Conservation (phyloP, 2,329 filamentous ascomycete species). For the Pseudocercospora cruenta region DNA sequence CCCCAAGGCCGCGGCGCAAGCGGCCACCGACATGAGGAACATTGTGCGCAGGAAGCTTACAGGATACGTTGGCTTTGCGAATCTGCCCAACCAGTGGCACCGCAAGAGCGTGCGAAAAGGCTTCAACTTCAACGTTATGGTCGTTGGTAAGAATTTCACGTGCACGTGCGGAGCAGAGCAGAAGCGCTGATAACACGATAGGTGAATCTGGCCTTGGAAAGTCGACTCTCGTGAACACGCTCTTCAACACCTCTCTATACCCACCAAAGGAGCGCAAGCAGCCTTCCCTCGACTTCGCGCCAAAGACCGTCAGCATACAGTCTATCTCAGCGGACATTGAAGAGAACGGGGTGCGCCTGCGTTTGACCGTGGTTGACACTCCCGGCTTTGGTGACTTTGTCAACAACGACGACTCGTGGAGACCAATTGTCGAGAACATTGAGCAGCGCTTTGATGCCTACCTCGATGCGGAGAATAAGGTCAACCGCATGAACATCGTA, state of each 20-base stretch:
- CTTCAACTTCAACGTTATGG: conserved; percentile 99
- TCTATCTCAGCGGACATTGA: conserved; percentile 72
- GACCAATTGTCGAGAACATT: conserved; percentile 98
- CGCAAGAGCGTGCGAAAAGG: conserved; percentile 99
- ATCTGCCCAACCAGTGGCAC: conserved; percentile 99
- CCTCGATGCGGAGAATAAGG: conserved; percentile 99
- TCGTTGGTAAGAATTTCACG: conserved; percentile 77
- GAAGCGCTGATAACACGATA: conserved; percentile 45
- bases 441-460: conserved; percentile 99
- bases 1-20: conserved; percentile 59
- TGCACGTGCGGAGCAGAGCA: not conserved
- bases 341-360: conserved; percentile 95
- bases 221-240: conserved; percentile 97
- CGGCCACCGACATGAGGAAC: conserved; percentile 71
- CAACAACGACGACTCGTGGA: conserved; percentile 99
- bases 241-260: conserved; percentile 99
- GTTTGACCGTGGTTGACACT: conserved; percentile 95
- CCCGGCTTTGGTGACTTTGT: conserved; percentile 99
- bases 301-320: conserved; percentile 70
- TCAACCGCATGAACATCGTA: conserved; percentile 99
- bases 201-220: conserved; percentile 99
- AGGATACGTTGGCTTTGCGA: conserved; percentile 97
- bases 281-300: conserved; percentile 95
- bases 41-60: conserved; percentile 98
- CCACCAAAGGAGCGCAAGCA: conserved; percentile 98